phyloP scores from a whole-genome alignment of 2,329 filamentous ascomycete species.

The Cercospora canescens region DNA sequence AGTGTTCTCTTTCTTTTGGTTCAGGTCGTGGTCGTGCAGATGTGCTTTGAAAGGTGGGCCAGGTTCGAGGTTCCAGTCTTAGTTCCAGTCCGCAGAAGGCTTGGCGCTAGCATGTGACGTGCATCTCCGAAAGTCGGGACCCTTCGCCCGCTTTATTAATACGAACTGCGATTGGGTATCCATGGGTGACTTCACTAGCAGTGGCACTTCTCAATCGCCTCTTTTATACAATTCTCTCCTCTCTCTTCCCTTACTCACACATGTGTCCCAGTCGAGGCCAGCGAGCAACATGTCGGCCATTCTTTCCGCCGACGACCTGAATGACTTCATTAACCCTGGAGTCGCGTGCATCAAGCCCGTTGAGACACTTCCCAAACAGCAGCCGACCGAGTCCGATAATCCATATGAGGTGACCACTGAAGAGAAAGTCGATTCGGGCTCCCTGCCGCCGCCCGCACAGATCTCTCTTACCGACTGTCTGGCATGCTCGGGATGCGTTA shows the following conservation, averaged over 20 bases:
- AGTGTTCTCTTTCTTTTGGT: constrained; percentile 11
- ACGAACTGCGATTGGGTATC: constrained; percentile 1
- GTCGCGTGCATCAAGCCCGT: constrained; percentile 98
- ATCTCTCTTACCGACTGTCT: constrained; percentile 97
- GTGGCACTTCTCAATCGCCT: constrained; percentile 5
- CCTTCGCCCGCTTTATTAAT: constrained; percentile 8
- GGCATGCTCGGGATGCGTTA: constrained; percentile 96
- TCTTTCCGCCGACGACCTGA: constrained; percentile 91
- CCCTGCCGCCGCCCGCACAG: constrained; percentile 70
- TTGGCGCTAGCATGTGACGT: neutral
- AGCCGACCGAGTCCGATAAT: constrained; percentile 47
- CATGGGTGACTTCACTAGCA: constrained; percentile 2
- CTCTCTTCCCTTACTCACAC: constrained; percentile 1
- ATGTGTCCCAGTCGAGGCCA: constrained; percentile 34
- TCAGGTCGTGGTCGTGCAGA: neutral
- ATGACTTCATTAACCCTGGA: constrained; percentile 97
- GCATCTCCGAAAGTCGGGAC: constrained; percentile 7
- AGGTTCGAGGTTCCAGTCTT: constrained; percentile 1
- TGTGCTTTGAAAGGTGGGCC: constrained; percentile 8
- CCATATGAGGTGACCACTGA: constrained; percentile 90
- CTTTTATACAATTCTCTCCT: neutral
- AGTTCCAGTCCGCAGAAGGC: neutral
- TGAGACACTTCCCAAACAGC: constrained; percentile 76
- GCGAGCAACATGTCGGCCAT: constrained; percentile 79
- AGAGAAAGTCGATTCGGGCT: constrained; percentile 62